Conservation (phyloP, 140 eudicot genomes). For the Erigeron philadelphicus region DNA sequence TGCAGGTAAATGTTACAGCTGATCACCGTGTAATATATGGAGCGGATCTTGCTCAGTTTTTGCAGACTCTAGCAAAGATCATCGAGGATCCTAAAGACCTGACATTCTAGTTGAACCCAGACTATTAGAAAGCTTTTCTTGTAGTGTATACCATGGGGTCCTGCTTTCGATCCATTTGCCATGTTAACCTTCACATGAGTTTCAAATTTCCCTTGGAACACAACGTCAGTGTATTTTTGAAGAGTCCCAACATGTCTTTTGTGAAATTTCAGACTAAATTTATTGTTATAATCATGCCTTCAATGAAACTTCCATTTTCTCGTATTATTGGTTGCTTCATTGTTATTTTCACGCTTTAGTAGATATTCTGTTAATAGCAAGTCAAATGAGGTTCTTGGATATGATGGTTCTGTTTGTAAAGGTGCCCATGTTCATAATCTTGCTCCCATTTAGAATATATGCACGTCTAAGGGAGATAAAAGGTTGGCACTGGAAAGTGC, state of each 20-base stretch:
- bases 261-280: slow-evolving; percentile 17
- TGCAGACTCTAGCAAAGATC: slow-evolving; percentile 82
- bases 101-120: slow-evolving; percentile 40
- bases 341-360: background rate
- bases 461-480: no score
- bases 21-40: slow-evolving; percentile 98
- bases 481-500: no score
- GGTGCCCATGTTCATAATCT: no score
- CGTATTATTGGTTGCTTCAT: background rate
- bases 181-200: background rate
- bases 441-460: no score
- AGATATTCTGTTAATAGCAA: no score
- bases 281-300: slow-evolving; percentile 6
- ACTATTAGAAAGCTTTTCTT: slow-evolving; percentile 16
- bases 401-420: background rate
- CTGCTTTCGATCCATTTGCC: slow-evolving; percentile 1
- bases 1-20: slow-evolving; percentile 90
- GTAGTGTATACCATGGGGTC: slow-evolving; percentile 20
- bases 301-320: background rate
- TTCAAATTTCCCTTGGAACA: slow-evolving; percentile 12
- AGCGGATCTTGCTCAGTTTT: slow-evolving; percentile 85
- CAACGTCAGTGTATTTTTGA: slow-evolving; percentile 25
- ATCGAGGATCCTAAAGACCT: slow-evolving; percentile 88
- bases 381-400: background rate
- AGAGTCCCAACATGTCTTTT: slow-evolving; percentile 10